Evolutionary conservation across 306 rosid species (phyloP), one percentile per base, ranked within the genome.

Genomic region (Prinsepia uniflora): DNA sequence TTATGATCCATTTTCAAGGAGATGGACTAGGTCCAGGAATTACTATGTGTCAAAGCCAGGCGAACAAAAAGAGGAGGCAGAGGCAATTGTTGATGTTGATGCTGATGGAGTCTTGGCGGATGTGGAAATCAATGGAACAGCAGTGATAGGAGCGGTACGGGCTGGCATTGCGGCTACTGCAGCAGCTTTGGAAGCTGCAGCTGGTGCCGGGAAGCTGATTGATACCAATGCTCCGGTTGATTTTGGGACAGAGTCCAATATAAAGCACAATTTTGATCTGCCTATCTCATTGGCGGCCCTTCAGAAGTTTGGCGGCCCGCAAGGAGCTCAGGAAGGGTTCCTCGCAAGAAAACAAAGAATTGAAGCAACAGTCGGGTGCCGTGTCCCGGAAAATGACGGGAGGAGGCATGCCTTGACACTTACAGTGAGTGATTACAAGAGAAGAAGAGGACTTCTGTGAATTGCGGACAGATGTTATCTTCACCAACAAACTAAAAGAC

Each of bases 21-120:
- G 98, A 80, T 94, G 98, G 98, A 94, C 98, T 39, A 80, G 97
- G 79, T 90, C 98, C 30, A 94, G 90, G 75, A 94, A 94, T 79
- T 94, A 94, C 80, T 94, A 87, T 71, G 86, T 80, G 68, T 57
- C 86, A 60, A 83, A 83, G 47, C 88, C 89, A 5, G 90, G 84
- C 41, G 96, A 78, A 56, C 63, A 75, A 71, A 81, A 59, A 49
- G 81, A 57, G 68, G 86, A 72, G 53, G 75, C 62, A 6, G 89
- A 78, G 65, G 88, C 62, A 75, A 82, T 60, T 77, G 78, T 45
- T 15, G 77, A 19, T 77, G 78, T 45, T 15, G 77, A 19, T 76
- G 73, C 40, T 11, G 75, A 67, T 40, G 82, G 48, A 7, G 44
- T 76, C 44, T 71, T 74, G 18, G 86, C 40, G 10, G 80, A 42